phyloP scores from a whole-genome alignment of 306 rosid genomes.

The Citrullus amarus region DNA sequence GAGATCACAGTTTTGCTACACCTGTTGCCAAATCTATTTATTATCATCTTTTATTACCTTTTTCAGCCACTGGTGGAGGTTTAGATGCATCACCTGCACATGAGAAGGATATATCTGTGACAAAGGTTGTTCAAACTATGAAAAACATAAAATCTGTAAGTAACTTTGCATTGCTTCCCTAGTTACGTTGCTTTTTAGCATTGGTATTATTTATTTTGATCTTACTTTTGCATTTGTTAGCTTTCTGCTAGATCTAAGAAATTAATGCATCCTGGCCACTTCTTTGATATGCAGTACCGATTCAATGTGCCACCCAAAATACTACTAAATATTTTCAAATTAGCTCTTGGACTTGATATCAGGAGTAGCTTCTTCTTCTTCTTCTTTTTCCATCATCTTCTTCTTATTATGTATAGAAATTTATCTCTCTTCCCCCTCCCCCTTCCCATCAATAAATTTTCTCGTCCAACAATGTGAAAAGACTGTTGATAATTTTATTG shows the following conservation, averaged over 20 bases:
- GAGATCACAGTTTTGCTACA: neutral
- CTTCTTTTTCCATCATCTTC: too few species aligned
- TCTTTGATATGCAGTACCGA: neutral
- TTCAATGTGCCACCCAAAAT: neutral
- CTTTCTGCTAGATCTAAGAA: neutral
- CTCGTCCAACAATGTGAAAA: neutral
- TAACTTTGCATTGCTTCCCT: neutral
- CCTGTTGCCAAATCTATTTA: slow-evolving; percentile 14
- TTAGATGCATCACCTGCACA: slow-evolving; percentile 27
- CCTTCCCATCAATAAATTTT: neutral
- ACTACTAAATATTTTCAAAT: neutral
- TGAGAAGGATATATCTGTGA: slow-evolving; percentile 24
- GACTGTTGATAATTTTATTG: neutral
- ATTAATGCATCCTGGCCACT: neutral
- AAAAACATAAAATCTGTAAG: slow-evolving; percentile 63
- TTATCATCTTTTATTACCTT: slow-evolving; percentile 12
- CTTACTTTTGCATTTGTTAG: neutral
- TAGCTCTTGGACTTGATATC: neutral
- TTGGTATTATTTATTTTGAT: neutral
- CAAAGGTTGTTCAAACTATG: slow-evolving; percentile 31
- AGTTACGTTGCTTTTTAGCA: neutral
- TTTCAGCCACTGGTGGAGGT: slow-evolving; percentile 34
- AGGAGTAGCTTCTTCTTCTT: neutral
- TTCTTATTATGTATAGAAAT: neutral
- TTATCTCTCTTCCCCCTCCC: neutral